Evolutionary conservation across 305 asterid genomes (phyloP).

Genomic region (Fraxinus dipetala): DNA sequence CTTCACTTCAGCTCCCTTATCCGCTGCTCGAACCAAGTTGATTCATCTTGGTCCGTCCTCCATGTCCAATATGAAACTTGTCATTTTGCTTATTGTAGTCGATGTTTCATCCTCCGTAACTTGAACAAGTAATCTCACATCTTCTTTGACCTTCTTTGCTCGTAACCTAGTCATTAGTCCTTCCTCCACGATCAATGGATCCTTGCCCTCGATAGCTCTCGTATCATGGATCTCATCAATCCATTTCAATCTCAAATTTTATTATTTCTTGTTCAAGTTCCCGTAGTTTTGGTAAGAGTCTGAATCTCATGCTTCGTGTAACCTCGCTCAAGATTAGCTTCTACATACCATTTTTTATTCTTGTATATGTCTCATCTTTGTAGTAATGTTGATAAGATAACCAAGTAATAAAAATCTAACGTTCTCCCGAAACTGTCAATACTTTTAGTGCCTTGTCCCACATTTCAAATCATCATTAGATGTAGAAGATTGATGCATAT

Average conservation of each 20-base stretch:
- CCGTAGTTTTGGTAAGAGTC: not conserved
- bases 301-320: too few relatives aligned
- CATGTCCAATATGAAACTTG: too few relatives aligned
- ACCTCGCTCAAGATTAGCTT: not conserved
- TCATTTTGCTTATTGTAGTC: too few relatives aligned
- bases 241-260: not conserved
- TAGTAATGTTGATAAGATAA: not conserved
- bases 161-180: too few relatives aligned
- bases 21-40: too few relatives aligned
- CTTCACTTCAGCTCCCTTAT: too few relatives aligned
- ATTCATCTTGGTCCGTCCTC: too few relatives aligned
- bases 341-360: not conserved
- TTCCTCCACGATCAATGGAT: too few relatives aligned
- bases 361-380: not conserved
- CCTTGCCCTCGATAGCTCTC: too few relatives aligned
- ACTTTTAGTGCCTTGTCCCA: constrained; percentile 19
- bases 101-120: too few relatives aligned
- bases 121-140: too few relatives aligned
- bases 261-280: not conserved
- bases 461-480: not conserved
- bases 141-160: too few relatives aligned
- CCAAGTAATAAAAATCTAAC: constrained; percentile 15
- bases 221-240: not conserved
- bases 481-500: not conserved
- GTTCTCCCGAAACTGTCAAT: constrained; percentile 7